These are phyloP conservation scores for Rutstroemia sp. DNA, from an alignment of 2,329 filamentous ascomycete genomes.

Conservation along the genomic window DNA sequence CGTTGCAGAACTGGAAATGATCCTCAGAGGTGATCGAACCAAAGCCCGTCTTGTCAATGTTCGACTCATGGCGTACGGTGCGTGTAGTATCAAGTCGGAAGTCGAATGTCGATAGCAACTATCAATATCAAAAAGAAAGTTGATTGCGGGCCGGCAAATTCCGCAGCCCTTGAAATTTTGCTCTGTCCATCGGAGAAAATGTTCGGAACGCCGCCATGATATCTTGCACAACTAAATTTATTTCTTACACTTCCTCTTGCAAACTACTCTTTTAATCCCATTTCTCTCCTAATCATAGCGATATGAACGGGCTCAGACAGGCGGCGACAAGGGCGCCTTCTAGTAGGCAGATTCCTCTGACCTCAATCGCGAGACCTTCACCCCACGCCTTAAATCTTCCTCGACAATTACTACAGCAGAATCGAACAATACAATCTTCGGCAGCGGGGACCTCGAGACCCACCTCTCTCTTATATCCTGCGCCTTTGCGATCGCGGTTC, in stretches of 20 bases:
- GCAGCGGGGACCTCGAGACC: conserved; percentile 28
- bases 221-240: conserved; percentile 15
- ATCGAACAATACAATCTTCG: conserved; percentile 21
- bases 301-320: conserved; percentile 30
- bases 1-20: conserved; percentile 10
- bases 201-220: conserved; percentile 17
- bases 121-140: conserved; percentile 19
- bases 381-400: conserved; percentile 26
- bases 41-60: conserved; percentile 23
- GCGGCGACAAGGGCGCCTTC: conserved; percentile 20
- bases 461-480: conserved; percentile 33
- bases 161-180: conserved; percentile 12
- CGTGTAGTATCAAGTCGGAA: neutral
- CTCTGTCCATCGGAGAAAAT: conserved; percentile 21
- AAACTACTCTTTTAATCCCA: conserved; percentile 2
- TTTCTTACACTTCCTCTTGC: conserved; percentile 9
- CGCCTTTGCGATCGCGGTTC: conserved; percentile 33
- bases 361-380: conserved; percentile 27
- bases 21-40: conserved; percentile 21
- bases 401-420: conserved; percentile 31
- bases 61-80: conserved; percentile 24
- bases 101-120: neutral
- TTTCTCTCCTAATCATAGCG: conserved; percentile 10
- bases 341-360: conserved; percentile 22
- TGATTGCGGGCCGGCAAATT: conserved; percentile 16